These are phyloP conservation scores for Lotus japonicus DNA, from an alignment of 306 rosid species.

Conservation along the genomic window DNA sequence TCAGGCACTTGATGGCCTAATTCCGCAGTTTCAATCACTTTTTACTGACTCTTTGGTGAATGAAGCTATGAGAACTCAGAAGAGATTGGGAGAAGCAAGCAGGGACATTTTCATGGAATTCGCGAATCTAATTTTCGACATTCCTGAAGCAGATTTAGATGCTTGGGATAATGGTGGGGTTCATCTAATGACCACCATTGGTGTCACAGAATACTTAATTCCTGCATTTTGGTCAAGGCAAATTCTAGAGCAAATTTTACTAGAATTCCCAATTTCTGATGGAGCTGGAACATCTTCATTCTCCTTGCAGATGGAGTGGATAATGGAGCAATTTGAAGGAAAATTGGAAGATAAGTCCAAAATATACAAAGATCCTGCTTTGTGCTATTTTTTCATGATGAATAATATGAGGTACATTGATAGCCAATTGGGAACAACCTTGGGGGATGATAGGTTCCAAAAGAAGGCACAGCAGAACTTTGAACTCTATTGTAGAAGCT, in stretches of 20 bases:
- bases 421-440: slow-evolving; percentile 24
- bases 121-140: slow-evolving; percentile 42
- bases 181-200: background rate
- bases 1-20: slow-evolving; percentile 42
- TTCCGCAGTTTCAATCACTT: slow-evolving; percentile 16
- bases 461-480: slow-evolving; percentile 36
- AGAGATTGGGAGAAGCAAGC: background rate
- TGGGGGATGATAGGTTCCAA: slow-evolving; percentile 46
- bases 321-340: slow-evolving; percentile 56
- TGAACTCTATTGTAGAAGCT: slow-evolving; percentile 41
- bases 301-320: slow-evolving; percentile 53
- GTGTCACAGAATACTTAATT: background rate
- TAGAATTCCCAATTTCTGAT: slow-evolving; percentile 11
- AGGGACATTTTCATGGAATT: background rate
- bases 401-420: slow-evolving; percentile 37
- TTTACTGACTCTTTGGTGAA: slow-evolving; percentile 32
- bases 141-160: background rate
- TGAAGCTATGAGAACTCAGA: background rate
- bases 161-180: background rate
- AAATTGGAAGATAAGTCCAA: slow-evolving; percentile 61
- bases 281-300: slow-evolving; percentile 14
- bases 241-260: background rate
- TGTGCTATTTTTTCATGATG: slow-evolving; percentile 55
- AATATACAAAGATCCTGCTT: slow-evolving; percentile 43
- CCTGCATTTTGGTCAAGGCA: background rate